These are phyloP conservation scores for Globisporangium rhizosaccharum DNA, from an alignment of 352 stramenopile genomes.

Conservation along the genomic window DNA sequence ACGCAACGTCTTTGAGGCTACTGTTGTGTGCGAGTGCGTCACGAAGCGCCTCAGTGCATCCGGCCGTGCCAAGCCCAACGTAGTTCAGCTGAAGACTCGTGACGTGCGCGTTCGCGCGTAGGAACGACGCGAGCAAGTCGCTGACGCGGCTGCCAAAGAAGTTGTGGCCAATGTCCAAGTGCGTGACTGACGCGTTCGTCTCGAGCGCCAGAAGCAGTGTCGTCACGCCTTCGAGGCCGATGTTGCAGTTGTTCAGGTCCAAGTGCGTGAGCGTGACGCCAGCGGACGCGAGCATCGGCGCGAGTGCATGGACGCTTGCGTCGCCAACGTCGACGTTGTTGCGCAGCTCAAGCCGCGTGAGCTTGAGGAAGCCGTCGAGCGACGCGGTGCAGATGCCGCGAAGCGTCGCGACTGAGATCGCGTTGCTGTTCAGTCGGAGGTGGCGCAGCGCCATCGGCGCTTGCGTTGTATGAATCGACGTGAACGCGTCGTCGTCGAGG, in stretches of 20 bases:
- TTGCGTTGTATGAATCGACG: slow-evolving; percentile 15
- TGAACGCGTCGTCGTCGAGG: slow-evolving; percentile 62
- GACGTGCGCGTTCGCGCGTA: slow-evolving; percentile 49
- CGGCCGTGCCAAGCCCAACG: slow-evolving; percentile 46
- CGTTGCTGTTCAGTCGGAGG: slow-evolving; percentile 59
- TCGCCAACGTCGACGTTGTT: slow-evolving; percentile 70
- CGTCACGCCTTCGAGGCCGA: slow-evolving; percentile 56
- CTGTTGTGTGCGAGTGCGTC: slow-evolving; percentile 44
- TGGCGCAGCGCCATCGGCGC: slow-evolving; percentile 28
- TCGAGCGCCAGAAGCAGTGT: slow-evolving; percentile 51
- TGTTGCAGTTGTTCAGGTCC: slow-evolving; percentile 61
- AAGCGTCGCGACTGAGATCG: slow-evolving; percentile 42
- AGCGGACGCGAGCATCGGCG: slow-evolving; percentile 47
- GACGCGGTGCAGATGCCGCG: slow-evolving; percentile 36
- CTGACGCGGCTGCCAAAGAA: slow-evolving; percentile 63
- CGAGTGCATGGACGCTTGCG: slow-evolving; percentile 48
- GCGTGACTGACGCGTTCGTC: slow-evolving; percentile 40
- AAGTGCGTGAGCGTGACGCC: slow-evolving; percentile 42
- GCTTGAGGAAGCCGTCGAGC: slow-evolving; percentile 38
- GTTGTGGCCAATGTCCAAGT: slow-evolving; percentile 71
- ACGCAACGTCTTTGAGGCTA: slow-evolving; percentile 41
- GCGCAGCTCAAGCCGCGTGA: slow-evolving; percentile 52
- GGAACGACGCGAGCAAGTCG: slow-evolving; percentile 61
- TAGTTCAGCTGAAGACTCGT: slow-evolving; percentile 51
- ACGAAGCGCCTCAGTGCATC: slow-evolving; percentile 41